Conservation (phyloP, 1,284 basidiomycete species). For the Cryptococcus sp. region DNA sequence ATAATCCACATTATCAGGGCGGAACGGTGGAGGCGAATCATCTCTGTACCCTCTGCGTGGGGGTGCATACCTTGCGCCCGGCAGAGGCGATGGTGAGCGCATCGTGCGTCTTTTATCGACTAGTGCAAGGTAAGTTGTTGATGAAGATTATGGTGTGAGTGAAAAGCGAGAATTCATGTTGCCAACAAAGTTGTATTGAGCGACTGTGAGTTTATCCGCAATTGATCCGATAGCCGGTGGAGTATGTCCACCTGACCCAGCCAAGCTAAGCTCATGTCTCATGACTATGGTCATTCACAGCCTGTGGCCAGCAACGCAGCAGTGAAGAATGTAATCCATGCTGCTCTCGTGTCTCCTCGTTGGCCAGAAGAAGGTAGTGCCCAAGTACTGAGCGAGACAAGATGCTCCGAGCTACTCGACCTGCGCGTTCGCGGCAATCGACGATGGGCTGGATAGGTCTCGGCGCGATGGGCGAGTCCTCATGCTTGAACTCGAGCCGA, state of each 20-base stretch:
- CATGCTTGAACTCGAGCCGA: not conserved
- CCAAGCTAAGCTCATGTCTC: not conserved
- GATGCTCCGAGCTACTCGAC: conserved; percentile 35
- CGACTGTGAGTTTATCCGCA: conserved; percentile 7
- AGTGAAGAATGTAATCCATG: too few species aligned
- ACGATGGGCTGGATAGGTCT: conserved; percentile 51
- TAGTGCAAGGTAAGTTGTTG: not conserved
- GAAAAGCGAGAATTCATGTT: not conserved
- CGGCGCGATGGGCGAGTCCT: conserved; percentile 46
- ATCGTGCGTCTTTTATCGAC: conserved; percentile 20
- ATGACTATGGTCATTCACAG: too few species aligned
- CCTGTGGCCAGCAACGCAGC: too few species aligned
- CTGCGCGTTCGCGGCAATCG: conserved; percentile 28
- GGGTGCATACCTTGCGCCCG: conserved; percentile 5
- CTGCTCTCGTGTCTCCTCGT: too few species aligned
- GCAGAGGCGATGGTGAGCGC: conserved; percentile 40
- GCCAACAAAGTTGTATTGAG: not conserved
- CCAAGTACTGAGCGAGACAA: not conserved
- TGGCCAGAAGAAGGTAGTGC: not conserved
- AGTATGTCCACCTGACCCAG: conserved; percentile 22
- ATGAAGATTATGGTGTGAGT: not conserved
- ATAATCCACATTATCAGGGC: conserved; percentile 13
- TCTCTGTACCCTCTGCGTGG: conserved; percentile 27
- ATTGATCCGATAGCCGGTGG: conserved; percentile 17
- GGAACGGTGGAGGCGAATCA: conserved; percentile 25